Base-by-base conservation (phyloP, 371 early-diverging fungal genomes). In the Apophysomyces elegans region DNA sequence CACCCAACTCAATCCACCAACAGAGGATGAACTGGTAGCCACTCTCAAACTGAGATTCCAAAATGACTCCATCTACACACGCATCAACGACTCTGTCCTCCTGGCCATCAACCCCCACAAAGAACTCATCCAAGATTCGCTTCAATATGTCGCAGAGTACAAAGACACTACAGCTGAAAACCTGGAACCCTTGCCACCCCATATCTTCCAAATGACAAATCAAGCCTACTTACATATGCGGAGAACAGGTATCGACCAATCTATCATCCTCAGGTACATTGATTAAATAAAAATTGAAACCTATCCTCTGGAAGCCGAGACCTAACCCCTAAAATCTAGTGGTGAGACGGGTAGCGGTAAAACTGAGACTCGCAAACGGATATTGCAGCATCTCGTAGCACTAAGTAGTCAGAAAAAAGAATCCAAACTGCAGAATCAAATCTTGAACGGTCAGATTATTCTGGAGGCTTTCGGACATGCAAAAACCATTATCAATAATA, bases 331-430 rank as follows among this genome's bases (percentile, higher is more conserved):
- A 26, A 26, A 26, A 26, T 26, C 12, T 82, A 94, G 94, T 77
- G 98, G 98, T 43, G 95, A 95, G 67, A 83, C 91, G n/a, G 96
- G 93, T 32, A 87, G 92, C 45, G 98, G 98, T 58, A 97, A 96
- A 76, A 88, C 93, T 0, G 93, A 94, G 70, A 78, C 85, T 12
- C 76, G 82, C 35, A 84, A 83, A 61, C 72, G 84, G 44, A 79
- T 90, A 11, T 65, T 91, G 37, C 83, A 89, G 36, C 88, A 91
- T 66, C 84, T 95, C 18, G 86, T 88, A 57, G 90, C 88, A 32
- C 75, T 94, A 26, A 85, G 88, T 64, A 88, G 88, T 64, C 87
- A 91, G 43, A 91, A 92, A 68, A 95, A 94, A 65, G 94, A 95
- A 71, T 81, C 89, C 64, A 88, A 91, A 72, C 74, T 94, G 8